Evolutionary conservation across 495 filamentous ascomycete species (phyloP).

Genomic region (Clavariopsis aquatica): DNA sequence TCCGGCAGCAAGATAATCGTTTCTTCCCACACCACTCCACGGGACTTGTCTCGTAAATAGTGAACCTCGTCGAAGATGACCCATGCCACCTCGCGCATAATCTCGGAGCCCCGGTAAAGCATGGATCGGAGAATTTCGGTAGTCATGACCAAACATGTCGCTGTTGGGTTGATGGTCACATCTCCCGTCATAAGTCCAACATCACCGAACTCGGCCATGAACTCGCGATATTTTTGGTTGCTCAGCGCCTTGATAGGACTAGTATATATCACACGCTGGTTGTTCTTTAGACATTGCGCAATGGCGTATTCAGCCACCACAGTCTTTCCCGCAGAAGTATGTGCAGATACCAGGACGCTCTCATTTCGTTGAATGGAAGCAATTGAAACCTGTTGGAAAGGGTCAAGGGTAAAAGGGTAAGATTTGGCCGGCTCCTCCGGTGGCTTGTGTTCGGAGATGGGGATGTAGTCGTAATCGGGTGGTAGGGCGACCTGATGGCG

Average conservation of each 20-base stretch:
- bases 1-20: slow-evolving; percentile 96
- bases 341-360: slow-evolving; percentile 93
- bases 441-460: slow-evolving; percentile 84
- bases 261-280: slow-evolving; percentile 98
- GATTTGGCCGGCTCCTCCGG: slow-evolving; percentile 79
- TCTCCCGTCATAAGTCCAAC: slow-evolving; percentile 98
- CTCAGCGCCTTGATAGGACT: slow-evolving; percentile 98
- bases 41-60: slow-evolving; percentile 90
- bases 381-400: slow-evolving; percentile 92
- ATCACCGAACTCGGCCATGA: slow-evolving; percentile 91
- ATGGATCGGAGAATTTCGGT: slow-evolving; percentile 99
- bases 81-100: slow-evolving; percentile 98
- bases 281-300: slow-evolving; percentile 92
- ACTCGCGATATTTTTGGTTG: slow-evolving; percentile 98
- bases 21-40: slow-evolving; percentile 98
- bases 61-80: slow-evolving; percentile 98
- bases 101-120: slow-evolving; percentile 96
- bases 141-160: slow-evolving; percentile 97
- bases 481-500: slow-evolving; percentile 96
- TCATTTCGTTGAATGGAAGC: slow-evolving; percentile 92
- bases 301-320: slow-evolving; percentile 98
- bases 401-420: slow-evolving; percentile 90
- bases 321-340: slow-evolving; percentile 97
- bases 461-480: slow-evolving; percentile 88
- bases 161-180: slow-evolving; percentile 98